phyloP scores from a whole-genome alignment of 257 asterid genomes.

The Solanum commersonii region DNA sequence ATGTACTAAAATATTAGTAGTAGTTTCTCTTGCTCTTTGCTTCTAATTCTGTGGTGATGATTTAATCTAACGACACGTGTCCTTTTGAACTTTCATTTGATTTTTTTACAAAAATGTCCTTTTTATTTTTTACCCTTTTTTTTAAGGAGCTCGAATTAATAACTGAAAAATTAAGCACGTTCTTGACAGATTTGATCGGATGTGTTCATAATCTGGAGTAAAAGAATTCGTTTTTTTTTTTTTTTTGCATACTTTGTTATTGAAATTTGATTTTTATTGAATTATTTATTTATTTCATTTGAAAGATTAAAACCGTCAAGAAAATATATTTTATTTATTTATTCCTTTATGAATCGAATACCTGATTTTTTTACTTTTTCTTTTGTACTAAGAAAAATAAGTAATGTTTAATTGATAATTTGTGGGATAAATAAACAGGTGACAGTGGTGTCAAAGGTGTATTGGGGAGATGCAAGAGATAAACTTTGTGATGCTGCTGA shows the following conservation, averaged over 20 bases:
- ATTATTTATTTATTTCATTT: too few species aligned
- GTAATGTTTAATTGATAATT: neutral
- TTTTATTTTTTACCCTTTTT: neutral
- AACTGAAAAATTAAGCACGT: neutral
- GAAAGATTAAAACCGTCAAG: too few species aligned
- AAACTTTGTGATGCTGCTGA: constrained; percentile 64
- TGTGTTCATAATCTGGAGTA: neutral
- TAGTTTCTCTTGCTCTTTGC: neutral
- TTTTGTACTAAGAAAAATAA: neutral
- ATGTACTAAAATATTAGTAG: neutral
- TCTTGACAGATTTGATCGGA: neutral
- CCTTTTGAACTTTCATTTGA: neutral
- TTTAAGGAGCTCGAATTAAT: neutral
- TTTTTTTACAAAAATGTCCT: neutral
- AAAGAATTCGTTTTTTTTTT: too few species aligned
- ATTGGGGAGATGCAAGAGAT: constrained; percentile 84
- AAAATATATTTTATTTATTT: neutral
- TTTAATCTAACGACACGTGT: neutral
- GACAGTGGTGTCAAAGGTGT: constrained; percentile 64
- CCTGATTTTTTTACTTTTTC: neutral
- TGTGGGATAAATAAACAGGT: constrained; percentile 15
- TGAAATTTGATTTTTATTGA: neutral
- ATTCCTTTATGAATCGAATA: neutral
- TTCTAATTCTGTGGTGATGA: neutral
- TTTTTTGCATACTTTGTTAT: too few species aligned